Base-by-base conservation (phyloP, 805 yeast genomes). In the Saccharomyces jurei region DNA sequence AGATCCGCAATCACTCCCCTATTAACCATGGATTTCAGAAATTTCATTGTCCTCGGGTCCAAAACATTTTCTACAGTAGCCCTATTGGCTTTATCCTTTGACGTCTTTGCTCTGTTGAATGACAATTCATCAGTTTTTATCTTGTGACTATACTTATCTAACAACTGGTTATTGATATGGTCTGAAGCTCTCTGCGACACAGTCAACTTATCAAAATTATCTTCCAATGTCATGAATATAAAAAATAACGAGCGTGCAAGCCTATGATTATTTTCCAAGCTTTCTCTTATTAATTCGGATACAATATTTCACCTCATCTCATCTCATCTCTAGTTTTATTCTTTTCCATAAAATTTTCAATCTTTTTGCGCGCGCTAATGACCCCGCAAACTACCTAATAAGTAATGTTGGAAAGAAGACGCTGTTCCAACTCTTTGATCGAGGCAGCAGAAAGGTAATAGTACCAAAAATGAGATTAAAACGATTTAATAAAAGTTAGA, bases 21-120 rank as follows among this genome's bases (percentile, higher is more conserved):
- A 64, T 84, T 87, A 69, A 89, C 84, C 68, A 94, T 77, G 57
- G 88, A 89, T 52, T 84, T 83, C 53, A 94, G 75, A 65, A 92
- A 92, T 62, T 82, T 76, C 74, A 91, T 77, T 0, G 99, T 94
- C 58, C 98, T 79, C 4, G 98, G 98, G 69, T 94, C 99, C 55
- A 94, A 73, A 1, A 94, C 99, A 69, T 91, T 96, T 65, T 94
- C 98, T 14, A 90, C 96, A 0, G 99, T 94, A 2, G 99, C 99
- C 52, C 99, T 77, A 63, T 94, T 90, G 1, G 98, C 84, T 63
- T 90, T 83, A 71, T 92, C 99, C 60, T 82, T 84, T 52, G 81
- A 80, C 0, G 79, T 75, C 60, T 84, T 81, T 50, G 82, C 83
- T 50, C 78, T 81, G 57, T 77, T 80, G 56, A 74, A 69, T 51